Evolutionary conservation across 345 rosid species (phyloP).

Genomic region (Melastoma malabathricum): DNA sequence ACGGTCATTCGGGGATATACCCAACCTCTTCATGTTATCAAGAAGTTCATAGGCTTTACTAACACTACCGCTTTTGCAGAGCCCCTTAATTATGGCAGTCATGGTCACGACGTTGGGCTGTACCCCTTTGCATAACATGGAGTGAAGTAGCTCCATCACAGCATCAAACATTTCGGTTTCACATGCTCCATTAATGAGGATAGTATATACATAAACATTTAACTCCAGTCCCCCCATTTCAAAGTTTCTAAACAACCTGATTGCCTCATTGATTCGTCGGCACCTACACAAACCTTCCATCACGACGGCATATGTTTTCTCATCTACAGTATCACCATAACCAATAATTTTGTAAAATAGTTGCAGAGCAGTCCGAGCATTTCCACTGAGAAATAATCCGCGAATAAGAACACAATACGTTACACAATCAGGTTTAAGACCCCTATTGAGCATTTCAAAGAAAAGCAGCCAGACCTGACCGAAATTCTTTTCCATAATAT

Average conservation of each 20-base stretch:
- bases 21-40: no score
- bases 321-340: background rate
- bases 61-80: no score
- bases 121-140: no score
- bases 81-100: no score
- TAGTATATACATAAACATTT: conserved; percentile 1
- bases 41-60: no score
- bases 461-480: background rate
- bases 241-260: background rate
- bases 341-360: conserved; percentile 3
- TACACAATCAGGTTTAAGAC: conserved; percentile 8
- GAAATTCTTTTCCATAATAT: conserved; percentile 1
- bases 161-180: no score
- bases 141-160: no score
- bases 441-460: conserved; percentile 5
- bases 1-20: no score
- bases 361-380: conserved; percentile 1
- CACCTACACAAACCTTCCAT: conserved; percentile 7
- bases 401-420: conserved; percentile 5
- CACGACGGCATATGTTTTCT: conserved; percentile 3
- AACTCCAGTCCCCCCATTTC: background rate
- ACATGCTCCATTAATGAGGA: background rate
- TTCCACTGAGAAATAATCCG: conserved; percentile 4
- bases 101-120: no score
- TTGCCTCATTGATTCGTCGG: conserved; percentile 3